These are phyloP conservation scores for Rutstroemia sp. DNA, from an alignment of 2,329 filamentous ascomycete species.

Conservation along the genomic window DNA sequence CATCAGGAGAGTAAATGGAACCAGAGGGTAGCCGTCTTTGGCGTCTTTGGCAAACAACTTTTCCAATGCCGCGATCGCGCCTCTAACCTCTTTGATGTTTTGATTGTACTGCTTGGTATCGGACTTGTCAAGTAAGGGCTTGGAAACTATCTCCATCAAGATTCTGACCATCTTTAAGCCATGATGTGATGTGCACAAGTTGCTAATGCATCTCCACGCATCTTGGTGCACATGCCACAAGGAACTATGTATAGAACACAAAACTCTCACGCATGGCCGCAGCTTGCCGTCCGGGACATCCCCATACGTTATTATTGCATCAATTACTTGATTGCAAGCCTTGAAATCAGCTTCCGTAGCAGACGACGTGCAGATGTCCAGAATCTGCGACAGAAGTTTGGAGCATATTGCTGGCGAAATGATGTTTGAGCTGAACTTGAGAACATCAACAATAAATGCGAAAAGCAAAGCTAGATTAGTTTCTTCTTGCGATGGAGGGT, in stretches of 20 bases:
- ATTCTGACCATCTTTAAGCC: conserved; percentile 62
- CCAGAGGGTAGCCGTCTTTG: conserved; percentile 51
- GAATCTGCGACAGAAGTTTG: conserved; percentile 52
- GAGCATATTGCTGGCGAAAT: conserved; percentile 56
- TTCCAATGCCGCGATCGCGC: conserved; percentile 54
- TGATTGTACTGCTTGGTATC: conserved; percentile 38
- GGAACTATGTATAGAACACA: conserved; percentile 65
- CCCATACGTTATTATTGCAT: conserved; percentile 65
- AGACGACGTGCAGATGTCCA: conserved; percentile 63
- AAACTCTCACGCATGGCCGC: conserved; percentile 58
- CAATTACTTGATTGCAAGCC: conserved; percentile 60
- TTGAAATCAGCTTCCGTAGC: conserved; percentile 56
- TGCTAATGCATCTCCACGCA: conserved; percentile 63
- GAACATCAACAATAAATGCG: conserved; percentile 56
- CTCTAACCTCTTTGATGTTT: conserved; percentile 49
- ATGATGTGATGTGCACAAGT: conserved; percentile 67
- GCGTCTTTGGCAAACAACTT: conserved; percentile 54
- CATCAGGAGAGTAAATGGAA: conserved; percentile 52
- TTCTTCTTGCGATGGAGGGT: conserved; percentile 43
- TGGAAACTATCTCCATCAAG: conserved; percentile 53
- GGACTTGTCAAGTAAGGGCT: conserved; percentile 38
- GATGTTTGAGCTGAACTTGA: conserved; percentile 69
- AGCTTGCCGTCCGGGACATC: conserved; percentile 58
- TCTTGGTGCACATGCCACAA: conserved; percentile 53
- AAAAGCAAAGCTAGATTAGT: conserved; percentile 58